Evolutionary conservation across 106 monocot genomes (phyloP), one percentile per base, ranked within the genome.

Genomic region (Acanthochlamys bracteata): DNA sequence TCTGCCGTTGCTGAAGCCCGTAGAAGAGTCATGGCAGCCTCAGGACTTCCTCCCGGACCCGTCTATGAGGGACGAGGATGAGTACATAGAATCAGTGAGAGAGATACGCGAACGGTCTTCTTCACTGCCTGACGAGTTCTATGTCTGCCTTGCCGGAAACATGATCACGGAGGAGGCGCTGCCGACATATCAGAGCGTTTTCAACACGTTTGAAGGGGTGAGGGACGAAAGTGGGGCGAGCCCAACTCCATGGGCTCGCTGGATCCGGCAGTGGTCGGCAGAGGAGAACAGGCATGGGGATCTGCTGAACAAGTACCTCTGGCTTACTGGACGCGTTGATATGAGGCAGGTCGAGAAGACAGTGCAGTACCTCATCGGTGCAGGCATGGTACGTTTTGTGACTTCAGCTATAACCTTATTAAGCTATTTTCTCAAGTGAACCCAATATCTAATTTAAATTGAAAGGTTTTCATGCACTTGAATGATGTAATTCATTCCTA

Each of bases 211-310:
- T 13, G 39, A 56, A 12, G 68, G 68, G 9, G 20, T 56, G 11
- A 12, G 55, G 12, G 68, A 68, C 12, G 68, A 68, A 20, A 68
- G 55, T 0, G 55, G 68, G 0, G 68, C 55, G 20, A 68, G 68
- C 68, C 26, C 41, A 20, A 56, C 24, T 1, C 40, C 68, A 7
- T 68, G 68, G 68, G 55, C 68, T 9, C 11, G 19, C 12, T 68
- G 68, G 68, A 68, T 55, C 0, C 39, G 68, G 41, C 22, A 20
- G 7, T 68, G 68, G 68, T 21, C 56, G 0, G 68, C 68, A 3
- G 68, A 68, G 23, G 68, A 68, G 55, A 68, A 68, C 56, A 14
- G 68, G 11, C 68, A 68, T 12, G 68, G 68, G 4, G 68, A 68
- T n/a, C 53, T 68, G 8, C 68, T 68, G 12, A 68, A 68, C 33